Evolutionary conservation across 306 rosid genomes (phyloP).

Genomic region (apple (Malus domestica)): ASM211411v1 NC_041805.1:1810501-1811000

Average conservation of each 20-base stretch:
- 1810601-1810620: constrained; percentile 1
- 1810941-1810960: neutral
- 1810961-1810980: neutral
- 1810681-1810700: neutral
- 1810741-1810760: neutral
- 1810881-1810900: constrained; percentile 2
- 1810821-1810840: too few relatives aligned
- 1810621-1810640: neutral
- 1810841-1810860: too few relatives aligned
- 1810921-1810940: constrained; percentile 18
- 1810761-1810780: neutral
- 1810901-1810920: too few relatives aligned
- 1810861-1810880: too few relatives aligned
- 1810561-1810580: neutral
- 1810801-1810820: constrained; percentile 25
- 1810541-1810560: neutral
- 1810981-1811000: neutral
- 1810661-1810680: neutral
- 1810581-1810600: neutral
- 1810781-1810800: constrained; percentile 23
- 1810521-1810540: neutral
- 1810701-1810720: neutral
- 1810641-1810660: neutral
- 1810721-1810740: constrained; percentile 2
- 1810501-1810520: constrained; percentile 11